Percentiles rank a stretch among this genome's conserved stretches.
phyloP scores from a whole-genome alignment of 331 rosid genomes.

The Rosa hybrid region DNA sequence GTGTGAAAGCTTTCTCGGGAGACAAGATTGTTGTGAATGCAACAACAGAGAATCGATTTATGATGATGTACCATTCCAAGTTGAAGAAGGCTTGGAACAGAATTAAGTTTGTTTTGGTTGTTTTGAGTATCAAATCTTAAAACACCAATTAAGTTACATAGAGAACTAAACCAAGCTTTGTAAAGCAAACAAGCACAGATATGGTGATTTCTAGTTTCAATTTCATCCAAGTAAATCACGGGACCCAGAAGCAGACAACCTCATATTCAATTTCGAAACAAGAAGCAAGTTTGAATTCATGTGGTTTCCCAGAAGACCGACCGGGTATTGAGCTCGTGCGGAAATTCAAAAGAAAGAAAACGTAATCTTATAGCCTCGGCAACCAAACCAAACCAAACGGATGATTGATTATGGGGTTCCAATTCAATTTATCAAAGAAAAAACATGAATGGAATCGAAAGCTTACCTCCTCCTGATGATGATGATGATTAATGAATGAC shows the following conservation, averaged over 20 bases:
- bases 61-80: background rate
- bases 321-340: background rate
- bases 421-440: background rate
- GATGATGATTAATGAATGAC: background rate
- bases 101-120: background rate
- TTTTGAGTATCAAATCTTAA: background rate
- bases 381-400: background rate
- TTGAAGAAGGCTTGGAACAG: no score
- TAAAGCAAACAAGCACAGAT: background rate
- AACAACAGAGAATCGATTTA: background rate
- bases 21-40: background rate
- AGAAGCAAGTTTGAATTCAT: background rate
- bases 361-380: no score
- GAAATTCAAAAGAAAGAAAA: no score
- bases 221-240: background rate
- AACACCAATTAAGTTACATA: background rate
- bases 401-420: background rate
- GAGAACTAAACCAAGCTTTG: background rate
- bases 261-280: background rate
- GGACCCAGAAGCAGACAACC: background rate
- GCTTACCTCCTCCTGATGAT: background rate
- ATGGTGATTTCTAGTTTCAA: background rate
- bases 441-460: background rate
- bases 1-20: background rate
- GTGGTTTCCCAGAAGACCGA: background rate